phyloP scores from a whole-genome alignment of 2,329 filamentous ascomycete genomes.

The Didymellaceae sp. region DNA sequence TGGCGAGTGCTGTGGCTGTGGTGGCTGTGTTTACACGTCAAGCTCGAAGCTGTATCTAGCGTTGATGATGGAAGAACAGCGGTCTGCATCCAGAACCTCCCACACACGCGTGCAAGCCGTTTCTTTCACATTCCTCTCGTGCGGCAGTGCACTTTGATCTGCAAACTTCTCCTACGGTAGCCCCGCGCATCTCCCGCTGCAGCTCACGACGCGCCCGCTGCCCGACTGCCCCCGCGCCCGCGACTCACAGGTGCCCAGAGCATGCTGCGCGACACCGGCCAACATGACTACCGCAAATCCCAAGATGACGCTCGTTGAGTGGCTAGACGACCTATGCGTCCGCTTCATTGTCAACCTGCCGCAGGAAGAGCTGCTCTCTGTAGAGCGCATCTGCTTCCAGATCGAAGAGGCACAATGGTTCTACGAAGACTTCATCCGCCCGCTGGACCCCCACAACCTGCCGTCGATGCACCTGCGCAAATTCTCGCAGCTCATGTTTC shows the following conservation, averaged over 20 bases:
- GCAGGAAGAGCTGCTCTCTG: conserved; percentile 84
- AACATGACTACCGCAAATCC: conserved; percentile 58
- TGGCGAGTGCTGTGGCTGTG: conserved; percentile 2
- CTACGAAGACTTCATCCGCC: conserved; percentile 98
- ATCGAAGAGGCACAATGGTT: conserved; percentile 99
- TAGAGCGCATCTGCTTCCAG: conserved; percentile 96
- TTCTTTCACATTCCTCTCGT: conserved; percentile 32
- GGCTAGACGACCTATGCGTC: conserved; percentile 97
- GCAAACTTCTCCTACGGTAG: conserved; percentile 6
- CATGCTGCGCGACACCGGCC: conserved; percentile 66
- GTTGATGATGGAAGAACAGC: neutral
- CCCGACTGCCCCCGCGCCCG: conserved; percentile 12
- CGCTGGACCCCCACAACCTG: conserved; percentile 78
- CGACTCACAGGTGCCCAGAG: conserved; percentile 47
- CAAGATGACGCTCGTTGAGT: conserved; percentile 90
- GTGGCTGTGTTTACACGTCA: conserved; percentile 8
- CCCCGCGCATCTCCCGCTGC: conserved; percentile 8
- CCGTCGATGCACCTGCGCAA: conserved; percentile 83
- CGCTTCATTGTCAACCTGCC: conserved; percentile 98
- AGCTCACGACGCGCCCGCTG: conserved; percentile 14
- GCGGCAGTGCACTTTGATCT: conserved; percentile 36
- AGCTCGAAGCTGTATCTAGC: conserved; percentile 5
- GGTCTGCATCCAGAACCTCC: conserved; percentile 1
- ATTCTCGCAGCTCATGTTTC: conserved; percentile 90
- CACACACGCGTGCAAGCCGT: conserved; percentile 1